Evolutionary conservation across 2,329 filamentous ascomycete genomes (phyloP).

Genomic region (Colletotrichum cuscutae): DNA sequence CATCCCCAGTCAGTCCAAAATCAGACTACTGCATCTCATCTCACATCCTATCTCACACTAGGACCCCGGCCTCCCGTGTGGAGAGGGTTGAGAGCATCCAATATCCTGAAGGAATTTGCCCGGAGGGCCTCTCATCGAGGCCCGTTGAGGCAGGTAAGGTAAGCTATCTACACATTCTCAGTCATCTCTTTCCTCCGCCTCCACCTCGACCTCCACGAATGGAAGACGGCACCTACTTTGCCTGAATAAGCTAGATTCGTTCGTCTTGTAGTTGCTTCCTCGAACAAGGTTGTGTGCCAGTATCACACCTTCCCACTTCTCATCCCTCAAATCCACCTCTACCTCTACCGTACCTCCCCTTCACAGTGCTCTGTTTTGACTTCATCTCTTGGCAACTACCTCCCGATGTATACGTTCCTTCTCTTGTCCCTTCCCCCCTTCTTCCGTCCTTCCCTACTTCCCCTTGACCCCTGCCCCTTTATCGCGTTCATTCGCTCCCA

Average conservation of each 20-base stretch:
- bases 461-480: neutral
- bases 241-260: neutral
- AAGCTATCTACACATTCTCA: neutral
- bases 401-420: neutral
- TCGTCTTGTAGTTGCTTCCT: too few species aligned
- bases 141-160: neutral
- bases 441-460: neutral
- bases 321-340: neutral
- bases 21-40: neutral
- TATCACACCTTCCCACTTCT: too few species aligned
- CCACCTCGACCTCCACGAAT: neutral
- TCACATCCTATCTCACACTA: neutral
- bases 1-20: neutral
- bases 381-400: slow-evolving; percentile 18
- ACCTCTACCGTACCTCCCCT: neutral
- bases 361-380: slow-evolving; percentile 26
- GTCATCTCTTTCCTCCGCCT: neutral
- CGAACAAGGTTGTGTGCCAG: too few species aligned
- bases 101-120: neutral
- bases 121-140: neutral
- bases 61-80: neutral
- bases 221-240: neutral
- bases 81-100: neutral
- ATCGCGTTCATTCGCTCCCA: neutral
- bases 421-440: neutral